Base-by-base conservation (phyloP, 2,329 filamentous ascomycete species). In the Cytospora paraplurivora region DNA sequence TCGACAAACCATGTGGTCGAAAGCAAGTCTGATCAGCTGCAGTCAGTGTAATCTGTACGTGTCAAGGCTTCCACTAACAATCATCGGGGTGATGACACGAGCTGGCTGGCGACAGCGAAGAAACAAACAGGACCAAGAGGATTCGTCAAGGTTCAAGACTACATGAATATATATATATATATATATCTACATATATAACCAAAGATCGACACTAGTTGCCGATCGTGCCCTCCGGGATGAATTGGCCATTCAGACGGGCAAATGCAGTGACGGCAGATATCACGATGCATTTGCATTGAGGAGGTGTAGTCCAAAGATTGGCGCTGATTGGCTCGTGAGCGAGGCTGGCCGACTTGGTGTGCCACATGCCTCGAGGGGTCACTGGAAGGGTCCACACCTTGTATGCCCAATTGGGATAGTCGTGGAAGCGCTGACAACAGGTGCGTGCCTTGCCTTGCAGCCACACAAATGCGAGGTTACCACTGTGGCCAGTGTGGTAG, bases 381-480 rank as follows among this genome's bases (percentile, higher is more conserved):
- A 12, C 11, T 19, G 15, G 37, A 15, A 19, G 44, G 44, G 41
- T 8, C 41, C 13, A 10, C 7, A 4, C 33, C 51, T 37, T 33
- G 47, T 55, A 56, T 59, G 59, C 64, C 27, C 64, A 66, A 66
- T 66, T 61, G 56, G 57, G 49, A 50, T 64, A 41, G 44, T 64
- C 41, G 54, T 66, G 62, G 62, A 66, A 66, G 64, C 64, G 64
- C 64, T 64, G 59, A 35, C 33, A 52, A 33, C 15, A 51, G 59
- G 53, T 55, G 59, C 17, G 44, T 47, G 44, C 44, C 44, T 47
- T 47, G 44, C 44, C n/a, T 47, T 17, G 41, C n/a, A 8, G n/a
- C 7, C 44, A 10, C 17, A 7, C 17, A n/a, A 15, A 44, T 10
- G 41, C n/a, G 7, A 11, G 27, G 27, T 27, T 27, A 27, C 27